Conservation (phyloP, 176 grass and related monocot species). For the Thalia dealbata region DNA sequence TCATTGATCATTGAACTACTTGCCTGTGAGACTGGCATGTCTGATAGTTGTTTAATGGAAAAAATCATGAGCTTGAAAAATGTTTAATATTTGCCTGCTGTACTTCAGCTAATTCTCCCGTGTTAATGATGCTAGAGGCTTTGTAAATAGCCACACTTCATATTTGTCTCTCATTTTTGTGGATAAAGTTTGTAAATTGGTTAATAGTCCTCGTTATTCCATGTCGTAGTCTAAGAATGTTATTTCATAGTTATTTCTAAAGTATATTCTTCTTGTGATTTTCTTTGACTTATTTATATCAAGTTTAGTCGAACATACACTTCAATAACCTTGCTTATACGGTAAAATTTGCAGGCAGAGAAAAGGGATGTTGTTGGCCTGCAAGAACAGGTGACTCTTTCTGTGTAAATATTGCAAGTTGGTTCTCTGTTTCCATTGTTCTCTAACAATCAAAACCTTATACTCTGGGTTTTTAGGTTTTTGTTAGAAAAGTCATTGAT, state of each 20-base stretch:
- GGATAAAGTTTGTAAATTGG: too few relatives aligned
- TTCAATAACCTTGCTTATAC: not conserved
- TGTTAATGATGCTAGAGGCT: too few relatives aligned
- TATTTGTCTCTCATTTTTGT: too few relatives aligned
- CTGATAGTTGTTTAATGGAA: not conserved
- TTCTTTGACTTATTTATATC: not conserved
- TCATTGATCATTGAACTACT: too few relatives aligned
- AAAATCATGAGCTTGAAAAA: not conserved
- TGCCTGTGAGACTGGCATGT: too few relatives aligned
- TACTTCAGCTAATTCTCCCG: too few relatives aligned
- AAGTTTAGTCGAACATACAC: not conserved
- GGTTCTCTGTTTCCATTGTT: not conserved
- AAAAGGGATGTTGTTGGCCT: slow-evolving; percentile 79
- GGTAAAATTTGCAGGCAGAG: slow-evolving; percentile 43
- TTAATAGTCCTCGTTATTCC: too few relatives aligned
- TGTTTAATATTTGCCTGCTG: too few relatives aligned
- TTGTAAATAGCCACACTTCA: too few relatives aligned
- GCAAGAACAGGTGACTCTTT: slow-evolving; percentile 64
- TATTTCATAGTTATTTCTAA: too few relatives aligned
- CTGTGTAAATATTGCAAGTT: slow-evolving; percentile 13
- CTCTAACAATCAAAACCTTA: slow-evolving; percentile 6
- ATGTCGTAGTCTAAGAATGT: too few relatives aligned
- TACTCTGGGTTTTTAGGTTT: slow-evolving; percentile 46
- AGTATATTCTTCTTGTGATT: too few relatives aligned
- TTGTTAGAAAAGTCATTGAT: slow-evolving; percentile 92